phyloP scores from a whole-genome alignment of 2,329 filamentous ascomycete genomes.

The Talaromyces islandicus region DNA sequence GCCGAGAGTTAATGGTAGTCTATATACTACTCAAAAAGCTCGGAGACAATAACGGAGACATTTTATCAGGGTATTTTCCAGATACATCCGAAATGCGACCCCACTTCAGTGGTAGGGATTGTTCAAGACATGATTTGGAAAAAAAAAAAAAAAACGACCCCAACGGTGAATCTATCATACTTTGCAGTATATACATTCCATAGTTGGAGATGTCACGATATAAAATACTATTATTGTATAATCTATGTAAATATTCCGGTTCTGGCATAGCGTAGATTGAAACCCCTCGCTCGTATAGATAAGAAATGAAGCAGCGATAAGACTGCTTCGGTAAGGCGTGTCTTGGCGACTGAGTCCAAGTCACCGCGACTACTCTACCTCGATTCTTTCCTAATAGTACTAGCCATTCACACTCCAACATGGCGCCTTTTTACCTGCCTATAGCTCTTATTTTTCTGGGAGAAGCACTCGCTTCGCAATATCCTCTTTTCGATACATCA shows the following conservation, averaged over 20 bases:
- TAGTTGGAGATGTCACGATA: too few species aligned
- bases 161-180: too few species aligned
- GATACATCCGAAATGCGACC: background rate
- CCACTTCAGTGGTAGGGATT: background rate
- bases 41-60: background rate
- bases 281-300: background rate
- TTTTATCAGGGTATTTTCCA: background rate
- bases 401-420: background rate
- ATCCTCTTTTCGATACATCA: conserved; percentile 13
- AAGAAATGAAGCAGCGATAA: background rate
- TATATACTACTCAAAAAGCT: background rate
- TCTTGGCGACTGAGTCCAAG: background rate
- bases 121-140: background rate
- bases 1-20: background rate
- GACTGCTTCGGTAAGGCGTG: background rate
- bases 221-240: too few species aligned
- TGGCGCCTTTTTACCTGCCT: background rate
- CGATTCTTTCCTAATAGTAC: background rate
- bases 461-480: conserved; percentile 14
- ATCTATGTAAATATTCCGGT: background rate
- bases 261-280: background rate
- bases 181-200: too few species aligned
- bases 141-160: too few species aligned
- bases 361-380: background rate
- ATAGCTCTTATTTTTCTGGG: conserved; percentile 11